Evolutionary conservation across 2,329 filamentous ascomycete genomes (phyloP).

Genomic region (Venturiaceae sp.): DNA sequence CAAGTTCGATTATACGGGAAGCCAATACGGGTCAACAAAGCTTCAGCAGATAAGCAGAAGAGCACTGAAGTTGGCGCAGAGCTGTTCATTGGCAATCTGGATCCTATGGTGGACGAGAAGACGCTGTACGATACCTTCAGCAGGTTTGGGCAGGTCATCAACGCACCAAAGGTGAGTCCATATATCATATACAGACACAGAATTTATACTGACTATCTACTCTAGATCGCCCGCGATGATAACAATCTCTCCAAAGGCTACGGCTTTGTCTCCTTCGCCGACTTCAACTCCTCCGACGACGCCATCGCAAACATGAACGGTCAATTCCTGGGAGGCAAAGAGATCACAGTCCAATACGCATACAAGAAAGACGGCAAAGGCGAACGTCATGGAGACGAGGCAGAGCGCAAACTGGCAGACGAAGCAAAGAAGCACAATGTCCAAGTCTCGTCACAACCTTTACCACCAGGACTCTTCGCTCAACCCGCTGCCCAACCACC

Average conservation of each 20-base stretch:
- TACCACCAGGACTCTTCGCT: conserved; percentile 62
- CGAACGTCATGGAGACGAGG: conserved; percentile 88
- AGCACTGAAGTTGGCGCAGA: conserved; percentile 90
- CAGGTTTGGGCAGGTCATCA: conserved; percentile 78
- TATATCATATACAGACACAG: not conserved
- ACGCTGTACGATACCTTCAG: conserved; percentile 91
- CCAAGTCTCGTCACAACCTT: conserved; percentile 64
- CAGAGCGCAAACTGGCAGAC: conserved; percentile 81
- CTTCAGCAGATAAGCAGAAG: conserved; percentile 86
- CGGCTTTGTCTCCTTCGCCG: conserved; percentile 86
- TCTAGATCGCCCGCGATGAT: conserved; percentile 69
- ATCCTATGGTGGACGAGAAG: conserved; percentile 91
- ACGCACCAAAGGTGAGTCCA: conserved; percentile 64
- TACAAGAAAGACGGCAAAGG: conserved; percentile 99
- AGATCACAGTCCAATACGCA: conserved; percentile 92
- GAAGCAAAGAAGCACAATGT: conserved; percentile 94
- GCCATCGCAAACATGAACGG: conserved; percentile 90
- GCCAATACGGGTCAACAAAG: conserved; percentile 93
- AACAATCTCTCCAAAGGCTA: conserved; percentile 86
- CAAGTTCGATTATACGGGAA: conserved; percentile 89
- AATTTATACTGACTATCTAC: not conserved
- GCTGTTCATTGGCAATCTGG: conserved; percentile 92
- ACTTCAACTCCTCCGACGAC: conserved; percentile 88
- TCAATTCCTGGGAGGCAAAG: conserved; percentile 94
- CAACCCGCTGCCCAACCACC: conserved; percentile 16